Evolutionary conservation across 345 rosid genomes (phyloP).

Genomic region (Moricandia moricandioides): DNA sequence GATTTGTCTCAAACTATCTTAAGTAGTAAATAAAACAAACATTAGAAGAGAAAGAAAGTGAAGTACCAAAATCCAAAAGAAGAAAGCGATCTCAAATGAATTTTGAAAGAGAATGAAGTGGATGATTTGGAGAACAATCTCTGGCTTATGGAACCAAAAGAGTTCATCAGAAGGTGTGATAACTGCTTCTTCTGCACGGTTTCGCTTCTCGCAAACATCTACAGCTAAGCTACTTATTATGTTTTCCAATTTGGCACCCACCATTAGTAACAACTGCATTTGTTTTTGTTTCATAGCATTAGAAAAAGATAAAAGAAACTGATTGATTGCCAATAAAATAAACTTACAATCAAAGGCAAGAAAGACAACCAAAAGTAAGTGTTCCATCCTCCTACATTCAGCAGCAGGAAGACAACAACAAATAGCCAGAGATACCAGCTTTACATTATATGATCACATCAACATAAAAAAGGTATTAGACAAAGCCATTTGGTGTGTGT

Average conservation of each 20-base stretch:
- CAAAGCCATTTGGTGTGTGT: too few species aligned
- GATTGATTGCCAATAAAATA: neutral
- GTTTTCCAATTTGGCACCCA: constrained; percentile 76
- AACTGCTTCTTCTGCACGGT: constrained; percentile 36
- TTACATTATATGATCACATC: neutral
- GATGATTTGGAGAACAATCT: constrained; percentile 56
- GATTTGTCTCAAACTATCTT: neutral
- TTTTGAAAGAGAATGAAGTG: constrained; percentile 85
- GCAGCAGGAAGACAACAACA: constrained; percentile 68
- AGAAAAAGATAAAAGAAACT: neutral
- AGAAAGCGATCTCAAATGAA: constrained; percentile 85
- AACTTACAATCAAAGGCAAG: constrained; percentile 75
- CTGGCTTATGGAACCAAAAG: constrained; percentile 69
- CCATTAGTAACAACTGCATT: constrained; percentile 67
- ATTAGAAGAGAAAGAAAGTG: neutral
- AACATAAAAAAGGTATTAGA: constrained; percentile 4
- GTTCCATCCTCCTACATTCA: constrained; percentile 87
- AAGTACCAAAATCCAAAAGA: constrained; percentile 80
- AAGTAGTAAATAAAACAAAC: neutral
- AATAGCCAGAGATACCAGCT: constrained; percentile 95
- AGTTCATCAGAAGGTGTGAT: constrained; percentile 72
- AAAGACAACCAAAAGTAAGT: constrained; percentile 81
- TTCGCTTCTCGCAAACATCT: constrained; percentile 35
- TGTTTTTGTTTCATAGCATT: neutral
- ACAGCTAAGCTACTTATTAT: constrained; percentile 59